A percentile compares a stretch with the other conserved stretches of the same genome.
Evolutionary conservation across 1,284 basidiomycete genomes (phyloP).

Genomic region (Uromyces viciae-fabae): DNA sequence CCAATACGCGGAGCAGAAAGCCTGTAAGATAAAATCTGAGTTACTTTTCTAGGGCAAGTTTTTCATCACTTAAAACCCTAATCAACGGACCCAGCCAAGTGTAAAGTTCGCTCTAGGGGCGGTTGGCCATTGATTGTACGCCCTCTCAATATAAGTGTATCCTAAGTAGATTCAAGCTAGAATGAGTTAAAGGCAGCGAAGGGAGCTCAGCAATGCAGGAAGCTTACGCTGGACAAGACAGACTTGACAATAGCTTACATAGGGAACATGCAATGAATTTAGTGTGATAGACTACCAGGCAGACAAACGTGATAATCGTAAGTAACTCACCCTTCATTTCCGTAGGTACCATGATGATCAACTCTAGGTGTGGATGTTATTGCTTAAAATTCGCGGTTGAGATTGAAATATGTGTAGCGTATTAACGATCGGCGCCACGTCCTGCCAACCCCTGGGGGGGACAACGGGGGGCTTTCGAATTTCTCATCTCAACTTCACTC

Average conservation of each 20-base stretch:
- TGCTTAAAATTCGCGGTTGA: not conserved
- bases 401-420: too few species aligned
- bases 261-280: not conserved
- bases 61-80: not conserved
- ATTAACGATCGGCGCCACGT: too few species aligned
- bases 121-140: conserved; percentile 44
- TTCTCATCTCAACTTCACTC: too few species aligned
- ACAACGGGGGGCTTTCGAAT: too few species aligned
- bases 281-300: not conserved
- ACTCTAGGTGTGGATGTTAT: too few species aligned
- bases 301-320: not conserved
- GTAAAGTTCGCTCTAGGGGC: conserved; percentile 42
- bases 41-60: not conserved
- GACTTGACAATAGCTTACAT: conserved; percentile 41
- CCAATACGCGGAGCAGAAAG: conserved; percentile 39
- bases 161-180: conserved; percentile 28
- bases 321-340: conserved; percentile 20
- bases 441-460: too few species aligned
- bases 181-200: not conserved
- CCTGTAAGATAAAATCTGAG: not conserved
- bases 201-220: not conserved
- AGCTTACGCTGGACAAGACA: conserved; percentile 33
- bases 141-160: conserved; percentile 41
- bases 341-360: conserved; percentile 7
- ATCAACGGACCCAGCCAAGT: conserved; percentile 33